A percentile compares a stretch with the other conserved stretches of the same genome.
phyloP scores from a whole-genome alignment of 441 rosid genomes.

The Populus trichocarpa region DNA sequence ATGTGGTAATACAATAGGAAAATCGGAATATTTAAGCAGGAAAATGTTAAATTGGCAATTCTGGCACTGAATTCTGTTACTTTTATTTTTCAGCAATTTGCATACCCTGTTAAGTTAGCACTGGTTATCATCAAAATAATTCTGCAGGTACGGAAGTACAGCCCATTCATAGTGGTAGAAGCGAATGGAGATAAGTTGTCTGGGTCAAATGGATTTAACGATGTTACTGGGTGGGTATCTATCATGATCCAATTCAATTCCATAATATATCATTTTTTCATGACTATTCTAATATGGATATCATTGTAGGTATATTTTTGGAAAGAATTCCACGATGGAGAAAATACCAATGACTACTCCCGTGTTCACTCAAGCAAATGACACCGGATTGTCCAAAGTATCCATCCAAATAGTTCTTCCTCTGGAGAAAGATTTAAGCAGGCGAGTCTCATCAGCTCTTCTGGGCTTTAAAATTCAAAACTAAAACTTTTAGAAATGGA shows the following conservation, averaged over 20 bases:
- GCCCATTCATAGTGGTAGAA: slow-evolving; percentile 70
- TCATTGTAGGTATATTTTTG: slow-evolving; percentile 64
- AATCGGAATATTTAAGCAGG: background rate
- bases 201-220: slow-evolving; percentile 72
- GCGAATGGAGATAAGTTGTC: slow-evolving; percentile 72
- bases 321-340: slow-evolving; percentile 66
- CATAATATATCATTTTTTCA: background rate
- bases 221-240: slow-evolving; percentile 65
- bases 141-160: slow-evolving; percentile 37
- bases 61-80: background rate
- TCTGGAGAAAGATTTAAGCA: slow-evolving; percentile 25
- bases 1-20: background rate
- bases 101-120: background rate
- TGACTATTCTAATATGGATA: background rate
- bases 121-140: background rate
- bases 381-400: slow-evolving; percentile 44
- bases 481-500: background rate
- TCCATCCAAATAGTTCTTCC: slow-evolving; percentile 83
- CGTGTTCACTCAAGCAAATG: slow-evolving; percentile 71
- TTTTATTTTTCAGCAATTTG: background rate
- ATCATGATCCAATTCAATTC: background rate
- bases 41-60: background rate
- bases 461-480: background rate
- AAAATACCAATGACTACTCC: slow-evolving; percentile 88
- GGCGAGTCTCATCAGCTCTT: slow-evolving; percentile 29